Conservation (phyloP, 176 grass and related monocot genomes). For the Eragrostis curvula region DNA sequence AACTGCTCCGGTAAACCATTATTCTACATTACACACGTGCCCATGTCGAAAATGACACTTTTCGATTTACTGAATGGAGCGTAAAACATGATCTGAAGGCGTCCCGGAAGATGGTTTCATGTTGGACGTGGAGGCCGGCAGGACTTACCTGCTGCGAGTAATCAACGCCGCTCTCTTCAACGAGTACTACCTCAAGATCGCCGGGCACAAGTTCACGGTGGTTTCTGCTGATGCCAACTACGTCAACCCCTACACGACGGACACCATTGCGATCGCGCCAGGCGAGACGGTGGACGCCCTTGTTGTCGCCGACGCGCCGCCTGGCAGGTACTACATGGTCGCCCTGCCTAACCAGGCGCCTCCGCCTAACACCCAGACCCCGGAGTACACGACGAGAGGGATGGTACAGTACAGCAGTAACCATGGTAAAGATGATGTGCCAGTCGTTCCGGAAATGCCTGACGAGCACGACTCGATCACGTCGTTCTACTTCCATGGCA, state of each 20-base stretch:
- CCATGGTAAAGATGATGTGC: too few species aligned
- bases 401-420: not conserved
- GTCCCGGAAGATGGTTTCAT: not conserved
- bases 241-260: constrained; percentile 13
- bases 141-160: constrained; percentile 9
- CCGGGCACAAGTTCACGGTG: constrained; percentile 20
- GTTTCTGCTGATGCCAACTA: constrained; percentile 2
- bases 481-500: constrained; percentile 10
- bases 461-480: not conserved
- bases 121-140: constrained; percentile 22
- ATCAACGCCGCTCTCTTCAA: constrained; percentile 6
- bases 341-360: constrained; percentile 2
- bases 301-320: constrained; percentile 20
- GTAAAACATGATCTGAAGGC: not conserved
- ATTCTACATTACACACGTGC: not conserved
- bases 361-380: not conserved
- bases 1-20: constrained; percentile 37
- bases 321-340: constrained; percentile 20
- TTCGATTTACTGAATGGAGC: not conserved
- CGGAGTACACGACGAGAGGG: not conserved
- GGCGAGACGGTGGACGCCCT: constrained; percentile 25
- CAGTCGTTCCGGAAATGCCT: not conserved
- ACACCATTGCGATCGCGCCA: constrained; percentile 3
- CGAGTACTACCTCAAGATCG: not conserved
- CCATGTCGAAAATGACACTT: not conserved